Base-by-base conservation (phyloP, 371 early-diverging fungal species). In the Syncephalastrum monosporum region DNA sequence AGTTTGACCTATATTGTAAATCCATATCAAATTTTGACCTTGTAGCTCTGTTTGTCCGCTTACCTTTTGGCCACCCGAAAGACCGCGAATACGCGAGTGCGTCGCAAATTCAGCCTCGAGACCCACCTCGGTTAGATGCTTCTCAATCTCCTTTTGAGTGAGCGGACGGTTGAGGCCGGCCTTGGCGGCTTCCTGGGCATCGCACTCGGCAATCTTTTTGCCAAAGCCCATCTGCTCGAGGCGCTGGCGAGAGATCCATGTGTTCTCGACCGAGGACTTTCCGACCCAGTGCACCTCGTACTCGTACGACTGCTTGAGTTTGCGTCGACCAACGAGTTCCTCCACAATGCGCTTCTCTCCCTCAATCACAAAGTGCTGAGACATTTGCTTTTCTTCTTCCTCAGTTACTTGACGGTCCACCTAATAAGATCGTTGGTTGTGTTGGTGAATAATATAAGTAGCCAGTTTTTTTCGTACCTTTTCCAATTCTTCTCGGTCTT, bases 21-120 rank as follows among this genome's bases (percentile, higher is more conserved):
- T 10, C 10, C 8, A 10, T 10, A 33, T 33, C 12, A 33, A 10
- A 5, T 5, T 33, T 10, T 12, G 10, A 33, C 2, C 12, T 33
- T 33, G 10, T 33, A 10, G 3, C 38, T 33, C 2, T 33, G 1
- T 33, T 2, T 2, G 89, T 10, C 8, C 12, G 0, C 8, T 33
- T 73, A 91, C 91, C 80, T 94, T 94, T 67, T 94, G 93, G 47
- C 95, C 93, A 66, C 93, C 95, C 50, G 91, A 91, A 16, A 94
- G 83, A 77, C 88, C 90, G 68, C 82, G 82, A 71, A 91, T 90
- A 61, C 82, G 88, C 64, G 81, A 82, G 79, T 91, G 91, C 64
- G 89, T 83, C 52, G 85, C 88, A 61, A 86, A 85, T 58, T 87
- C 86, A 44, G 86, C 75, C 14, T 83, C 82, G 46, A 86, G 72